Evolutionary conservation across 768 basidiomycete genomes (phyloP), one percentile per base, ranked within the genome.

Genomic region (Termitomyces sp.): DNA sequence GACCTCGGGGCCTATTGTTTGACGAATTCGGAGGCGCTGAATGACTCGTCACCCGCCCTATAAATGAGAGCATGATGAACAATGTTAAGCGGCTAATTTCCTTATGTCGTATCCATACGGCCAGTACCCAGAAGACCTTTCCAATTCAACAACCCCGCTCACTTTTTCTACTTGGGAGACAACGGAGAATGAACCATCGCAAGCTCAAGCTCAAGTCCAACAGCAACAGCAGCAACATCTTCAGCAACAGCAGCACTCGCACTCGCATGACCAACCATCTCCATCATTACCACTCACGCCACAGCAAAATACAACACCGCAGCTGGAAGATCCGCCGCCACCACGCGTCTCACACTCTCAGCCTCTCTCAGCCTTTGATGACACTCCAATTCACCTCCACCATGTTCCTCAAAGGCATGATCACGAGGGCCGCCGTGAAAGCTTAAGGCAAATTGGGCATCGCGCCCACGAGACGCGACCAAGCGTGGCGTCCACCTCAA

Each of bases 31-130:
- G 64, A 52, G n/a, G 52, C 56, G 57, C 28, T 42, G 61, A n/a
- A 65, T 73, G 69, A 72, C 64, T 72, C 68, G 60, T 53, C 40
- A 60, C 64, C 63, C 68, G 65, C 68, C 65, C 59, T 72, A 74
- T 73, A 76, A 69, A 74, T 55, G 42, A 50, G 48, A 41, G 56
- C 43, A 55, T 55, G 64, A 59, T 58, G 56, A 56, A 58, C 32
- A 62, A 57, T 58, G 59, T 65, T 57, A 59, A 63, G 57, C 45
- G 59, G 64, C 61, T 64, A n/a, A n/a, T 66, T 70, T 63, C 65
- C 61, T 66, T 69, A 81, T 80, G 79, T 79, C 80, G 66, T 80
- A 76, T 70, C 73, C 75, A 59, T 76, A 68, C 63, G 66, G 66
- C 59, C 75, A 77, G 61, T 76, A 73, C 70, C 66, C 72, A 64